phyloP scores from a whole-genome alignment of 495 filamentous ascomycete genomes.

The Daldinia vernicosa region DNA sequence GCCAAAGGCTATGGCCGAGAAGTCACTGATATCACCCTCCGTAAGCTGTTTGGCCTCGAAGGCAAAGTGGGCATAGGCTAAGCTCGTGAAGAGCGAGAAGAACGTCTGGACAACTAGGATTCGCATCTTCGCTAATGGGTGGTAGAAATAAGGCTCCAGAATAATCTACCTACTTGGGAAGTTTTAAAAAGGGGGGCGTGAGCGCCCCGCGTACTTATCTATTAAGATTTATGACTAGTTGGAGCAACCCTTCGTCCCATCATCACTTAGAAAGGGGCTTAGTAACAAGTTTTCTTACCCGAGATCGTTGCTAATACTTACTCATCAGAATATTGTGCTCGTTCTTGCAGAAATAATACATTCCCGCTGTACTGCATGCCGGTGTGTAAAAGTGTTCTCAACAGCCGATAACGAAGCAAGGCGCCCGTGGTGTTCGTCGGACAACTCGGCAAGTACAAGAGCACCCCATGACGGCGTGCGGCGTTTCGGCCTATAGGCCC shows the following conservation, averaged over 20 bases:
- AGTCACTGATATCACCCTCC: conserved; percentile 41
- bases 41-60: conserved; percentile 51
- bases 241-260: conserved; percentile 9
- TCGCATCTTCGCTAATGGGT: conserved; percentile 14
- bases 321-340: conserved; percentile 5
- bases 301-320: background rate
- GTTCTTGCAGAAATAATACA: conserved; percentile 6
- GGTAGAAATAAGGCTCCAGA: background rate
- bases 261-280: background rate
- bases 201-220: conserved; percentile 9
- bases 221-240: background rate
- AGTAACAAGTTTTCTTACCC: background rate
- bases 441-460: background rate
- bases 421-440: background rate
- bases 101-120: conserved; percentile 6
- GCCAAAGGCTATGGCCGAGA: conserved; percentile 47
- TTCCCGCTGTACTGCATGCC: background rate
- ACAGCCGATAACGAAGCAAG: background rate
- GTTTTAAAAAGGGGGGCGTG: background rate
- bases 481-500: background rate
- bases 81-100: conserved; percentile 10
- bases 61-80: conserved; percentile 44
- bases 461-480: background rate
- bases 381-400: background rate
- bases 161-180: conserved; percentile 2